Evolutionary conservation across 345 rosid genomes (phyloP).

Genomic region (Eucalyptus sp.): DNA sequence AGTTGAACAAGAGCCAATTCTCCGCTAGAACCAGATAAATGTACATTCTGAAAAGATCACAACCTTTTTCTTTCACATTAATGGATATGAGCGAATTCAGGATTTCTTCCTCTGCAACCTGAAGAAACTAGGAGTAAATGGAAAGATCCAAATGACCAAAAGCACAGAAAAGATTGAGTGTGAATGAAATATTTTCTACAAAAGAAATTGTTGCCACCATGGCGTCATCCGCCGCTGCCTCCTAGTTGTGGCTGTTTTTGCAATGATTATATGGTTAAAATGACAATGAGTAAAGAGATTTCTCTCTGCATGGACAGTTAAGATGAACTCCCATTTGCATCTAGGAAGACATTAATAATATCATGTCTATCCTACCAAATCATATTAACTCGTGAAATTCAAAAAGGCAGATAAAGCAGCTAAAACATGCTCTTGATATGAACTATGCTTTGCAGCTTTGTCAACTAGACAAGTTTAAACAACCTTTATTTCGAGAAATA

Average conservation of each 20-base stretch:
- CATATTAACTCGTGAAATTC: not conserved
- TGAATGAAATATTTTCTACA: not conserved
- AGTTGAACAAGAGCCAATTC: constrained; percentile 59
- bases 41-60: constrained; percentile 57
- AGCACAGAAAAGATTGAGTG: not conserved
- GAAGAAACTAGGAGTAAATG: not conserved
- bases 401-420: not conserved
- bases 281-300: not conserved
- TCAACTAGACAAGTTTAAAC: not conserved
- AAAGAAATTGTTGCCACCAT: not conserved
- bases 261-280: not conserved
- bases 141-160: not conserved
- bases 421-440: not conserved
- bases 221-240: not conserved
- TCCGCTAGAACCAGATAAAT: constrained; percentile 48
- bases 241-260: not conserved
- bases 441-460: not conserved
- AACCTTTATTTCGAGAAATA: not conserved
- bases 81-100: constrained; percentile 39
- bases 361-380: not conserved
- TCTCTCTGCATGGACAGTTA: not conserved
- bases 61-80: constrained; percentile 44
- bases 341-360: not conserved
- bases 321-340: not conserved
- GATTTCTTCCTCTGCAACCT: constrained; percentile 56